These are phyloP conservation scores for Macroventuria anomochaeta DNA, from an alignment of 2,329 filamentous ascomycete species.

Conservation along the genomic window DNA sequence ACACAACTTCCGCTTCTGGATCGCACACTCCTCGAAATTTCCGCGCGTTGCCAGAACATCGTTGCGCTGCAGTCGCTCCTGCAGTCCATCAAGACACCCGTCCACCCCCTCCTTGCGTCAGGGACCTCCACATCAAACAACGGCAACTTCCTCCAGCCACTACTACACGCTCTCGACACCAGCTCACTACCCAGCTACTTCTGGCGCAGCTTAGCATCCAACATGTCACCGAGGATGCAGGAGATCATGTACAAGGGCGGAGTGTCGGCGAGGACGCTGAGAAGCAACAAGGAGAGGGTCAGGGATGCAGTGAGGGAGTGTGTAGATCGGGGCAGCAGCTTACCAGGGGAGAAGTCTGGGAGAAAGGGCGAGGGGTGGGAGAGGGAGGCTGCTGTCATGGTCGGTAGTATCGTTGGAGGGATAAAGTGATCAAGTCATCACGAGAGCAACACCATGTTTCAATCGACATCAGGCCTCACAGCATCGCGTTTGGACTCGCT, in stretches of 20 bases:
- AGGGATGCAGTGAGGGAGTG: conserved; percentile 81
- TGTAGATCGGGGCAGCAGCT: conserved; percentile 76
- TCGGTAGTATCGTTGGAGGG: conserved; percentile 75
- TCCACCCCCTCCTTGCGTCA: conserved; percentile 67
- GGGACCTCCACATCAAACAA: neutral
- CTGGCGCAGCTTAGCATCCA: conserved; percentile 86
- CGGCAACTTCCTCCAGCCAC: conserved; percentile 69
- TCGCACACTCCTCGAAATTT: conserved; percentile 79
- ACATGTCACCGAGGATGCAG: conserved; percentile 76
- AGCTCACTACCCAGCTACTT: conserved; percentile 88
- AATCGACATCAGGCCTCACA: too few relatives aligned
- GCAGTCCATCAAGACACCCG: conserved; percentile 68
- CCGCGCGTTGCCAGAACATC: conserved; percentile 85
- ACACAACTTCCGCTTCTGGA: conserved; percentile 83
- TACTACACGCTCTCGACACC: conserved; percentile 83
- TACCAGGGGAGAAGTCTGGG: conserved; percentile 64
- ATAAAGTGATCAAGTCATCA: conserved; percentile 31
- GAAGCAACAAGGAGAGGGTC: conserved; percentile 75
- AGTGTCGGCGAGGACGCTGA: conserved; percentile 80
- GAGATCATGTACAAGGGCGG: conserved; percentile 86
- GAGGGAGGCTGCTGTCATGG: conserved; percentile 93
- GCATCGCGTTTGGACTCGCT: neutral
- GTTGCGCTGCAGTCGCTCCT: conserved; percentile 85
- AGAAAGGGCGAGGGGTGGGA: conserved; percentile 71
- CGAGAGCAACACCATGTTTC: neutral